Conservation (phyloP, 805 yeast species). For the Candida dajiaensis region DNA sequence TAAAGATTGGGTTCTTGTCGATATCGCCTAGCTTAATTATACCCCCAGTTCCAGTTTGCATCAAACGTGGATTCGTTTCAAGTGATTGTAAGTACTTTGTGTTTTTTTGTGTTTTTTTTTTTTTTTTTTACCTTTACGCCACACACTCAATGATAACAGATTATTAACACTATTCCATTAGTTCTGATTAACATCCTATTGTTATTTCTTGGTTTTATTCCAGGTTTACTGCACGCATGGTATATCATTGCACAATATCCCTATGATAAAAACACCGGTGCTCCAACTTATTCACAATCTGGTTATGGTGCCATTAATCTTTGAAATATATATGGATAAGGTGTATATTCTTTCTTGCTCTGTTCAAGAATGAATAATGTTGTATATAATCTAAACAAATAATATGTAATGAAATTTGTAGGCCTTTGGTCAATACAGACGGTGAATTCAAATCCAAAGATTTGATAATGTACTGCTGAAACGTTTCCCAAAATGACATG, state of each 20-base stretch:
- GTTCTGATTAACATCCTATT: constrained; percentile 54
- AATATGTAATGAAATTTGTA: neutral
- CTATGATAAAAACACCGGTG: constrained; percentile 23
- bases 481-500: neutral
- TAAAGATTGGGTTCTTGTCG: constrained; percentile 59
- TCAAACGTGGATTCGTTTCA: constrained; percentile 57
- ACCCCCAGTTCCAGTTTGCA: constrained; percentile 67
- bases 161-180: constrained; percentile 7
- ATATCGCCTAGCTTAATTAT: constrained; percentile 63
- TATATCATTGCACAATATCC: constrained; percentile 59
- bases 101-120: too few relatives aligned
- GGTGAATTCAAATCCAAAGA: neutral
- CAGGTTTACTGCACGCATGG: constrained; percentile 65
- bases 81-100: constrained; percentile 47
- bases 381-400: neutral
- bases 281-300: constrained; percentile 14
- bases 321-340: neutral
- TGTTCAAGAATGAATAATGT: too few relatives aligned
- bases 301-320: constrained; percentile 18
- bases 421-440: neutral
- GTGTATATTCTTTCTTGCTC: too few relatives aligned
- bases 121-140: neutral
- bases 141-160: neutral
- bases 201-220: constrained; percentile 58
- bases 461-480: neutral